phyloP scores from a whole-genome alignment of 257 asterid species.

The Solanum infundibuliforme region DNA sequence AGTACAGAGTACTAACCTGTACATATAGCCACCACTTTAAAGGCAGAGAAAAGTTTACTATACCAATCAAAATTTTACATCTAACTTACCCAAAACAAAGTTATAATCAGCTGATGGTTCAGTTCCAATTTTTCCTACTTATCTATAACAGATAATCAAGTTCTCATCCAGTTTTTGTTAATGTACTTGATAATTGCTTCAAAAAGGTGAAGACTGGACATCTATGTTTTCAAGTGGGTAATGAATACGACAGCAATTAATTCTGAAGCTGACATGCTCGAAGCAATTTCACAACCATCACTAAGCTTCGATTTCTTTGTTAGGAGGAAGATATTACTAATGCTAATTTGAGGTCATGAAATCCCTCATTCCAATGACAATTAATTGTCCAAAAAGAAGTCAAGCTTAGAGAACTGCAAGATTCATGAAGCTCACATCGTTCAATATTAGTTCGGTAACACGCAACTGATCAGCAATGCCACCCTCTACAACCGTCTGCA shows the following conservation, averaged over 20 bases:
- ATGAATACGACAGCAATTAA: not conserved
- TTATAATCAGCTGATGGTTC: not conserved
- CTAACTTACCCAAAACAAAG: not conserved
- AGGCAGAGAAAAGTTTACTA: not conserved
- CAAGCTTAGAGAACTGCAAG: not conserved
- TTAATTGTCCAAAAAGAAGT: not conserved
- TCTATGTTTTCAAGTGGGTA: not conserved
- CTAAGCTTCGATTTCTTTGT: not conserved
- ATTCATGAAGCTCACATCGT: conserved; percentile 49
- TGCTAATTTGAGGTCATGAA: not conserved
- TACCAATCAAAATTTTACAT: not conserved
- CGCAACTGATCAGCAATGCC: conserved; percentile 83
- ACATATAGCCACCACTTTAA: not conserved
- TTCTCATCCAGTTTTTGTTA: not conserved
- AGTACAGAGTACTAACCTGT: not conserved
- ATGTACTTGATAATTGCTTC: not conserved
- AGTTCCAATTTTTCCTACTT: not conserved
- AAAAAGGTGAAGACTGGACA: not conserved
- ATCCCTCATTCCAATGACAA: not conserved
- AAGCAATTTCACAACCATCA: not conserved
- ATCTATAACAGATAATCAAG: not conserved
- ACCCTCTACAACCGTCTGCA: conserved; percentile 75
- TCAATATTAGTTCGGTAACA: conserved; percentile 68
- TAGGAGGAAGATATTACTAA: not conserved
- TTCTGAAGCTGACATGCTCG: not conserved